phyloP scores from a whole-genome alignment of 495 filamentous ascomycete species.

The Talaromyces proteolyticus region DNA sequence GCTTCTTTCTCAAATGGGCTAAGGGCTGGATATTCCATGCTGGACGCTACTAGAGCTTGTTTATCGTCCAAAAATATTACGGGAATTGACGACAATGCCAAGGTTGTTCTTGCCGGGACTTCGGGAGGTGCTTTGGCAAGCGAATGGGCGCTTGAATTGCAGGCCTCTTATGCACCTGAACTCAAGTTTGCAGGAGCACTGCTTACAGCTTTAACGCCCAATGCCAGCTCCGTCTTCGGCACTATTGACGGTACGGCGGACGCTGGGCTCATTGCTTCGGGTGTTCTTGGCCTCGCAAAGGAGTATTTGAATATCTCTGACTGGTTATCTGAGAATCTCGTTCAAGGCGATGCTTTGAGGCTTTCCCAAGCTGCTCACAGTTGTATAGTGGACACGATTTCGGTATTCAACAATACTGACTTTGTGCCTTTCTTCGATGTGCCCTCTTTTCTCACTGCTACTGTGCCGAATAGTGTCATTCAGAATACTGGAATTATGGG shows the following conservation, averaged over 20 bases:
- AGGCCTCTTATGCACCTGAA: constrained; percentile 38
- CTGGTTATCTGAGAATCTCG: neutral
- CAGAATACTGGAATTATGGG: constrained; percentile 15
- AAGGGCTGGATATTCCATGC: constrained; percentile 33
- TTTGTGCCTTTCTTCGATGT: constrained; percentile 9
- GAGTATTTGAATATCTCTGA: neutral
- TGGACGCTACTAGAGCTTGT: constrained; percentile 41
- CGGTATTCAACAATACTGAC: neutral
- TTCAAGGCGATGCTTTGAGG: neutral
- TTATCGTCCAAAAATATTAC: constrained; percentile 10
- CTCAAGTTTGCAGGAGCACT: constrained; percentile 10
- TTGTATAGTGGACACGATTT: neutral
- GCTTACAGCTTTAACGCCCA: neutral
- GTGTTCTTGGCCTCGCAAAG: neutral
- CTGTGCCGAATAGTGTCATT: constrained; percentile 9
- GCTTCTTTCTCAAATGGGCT: constrained; percentile 33
- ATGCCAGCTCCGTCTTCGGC: constrained; percentile 67
- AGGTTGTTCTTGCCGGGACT: constrained; percentile 39
- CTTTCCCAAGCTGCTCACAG: neutral
- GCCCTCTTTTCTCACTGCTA: constrained; percentile 3
- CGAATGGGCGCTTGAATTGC: constrained; percentile 42
- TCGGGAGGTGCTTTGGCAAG: constrained; percentile 41
- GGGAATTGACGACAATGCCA: constrained; percentile 7
- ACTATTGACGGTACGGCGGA: constrained; percentile 96
- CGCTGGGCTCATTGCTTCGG: constrained; percentile 29